Percentiles rank a stretch among this genome's conserved stretches.
These are phyloP conservation scores for Xylariomycetidae sp. DNA, from an alignment of 2,329 filamentous ascomycete species.

Conservation along the genomic window DNA sequence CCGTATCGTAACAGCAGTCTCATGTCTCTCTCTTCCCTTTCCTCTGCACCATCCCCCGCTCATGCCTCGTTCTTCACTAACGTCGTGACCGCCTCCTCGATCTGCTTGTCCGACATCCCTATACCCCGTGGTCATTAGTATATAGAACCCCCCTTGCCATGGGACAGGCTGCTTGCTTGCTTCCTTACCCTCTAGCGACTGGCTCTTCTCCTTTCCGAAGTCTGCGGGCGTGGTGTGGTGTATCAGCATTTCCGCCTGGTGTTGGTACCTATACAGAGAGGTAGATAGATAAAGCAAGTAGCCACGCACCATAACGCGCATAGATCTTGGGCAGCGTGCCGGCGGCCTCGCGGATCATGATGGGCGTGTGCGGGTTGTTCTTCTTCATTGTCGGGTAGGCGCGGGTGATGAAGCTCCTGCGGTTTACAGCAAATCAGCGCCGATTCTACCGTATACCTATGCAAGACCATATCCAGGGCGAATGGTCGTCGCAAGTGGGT, in stretches of 20 bases:
- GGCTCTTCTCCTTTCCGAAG: constrained; percentile 50
- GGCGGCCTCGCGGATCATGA: constrained; percentile 87
- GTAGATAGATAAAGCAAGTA: neutral
- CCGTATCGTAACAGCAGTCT: too few species aligned
- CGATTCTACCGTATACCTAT: too few species aligned
- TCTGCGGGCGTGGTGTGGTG: constrained; percentile 31
- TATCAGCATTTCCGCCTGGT: neutral
- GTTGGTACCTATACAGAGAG: neutral
- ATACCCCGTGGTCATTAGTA: too few species aligned
- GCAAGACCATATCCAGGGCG: too few species aligned
- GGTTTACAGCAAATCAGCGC: too few species aligned
- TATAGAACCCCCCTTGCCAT: too few species aligned
- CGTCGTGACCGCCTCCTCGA: constrained; percentile 51
- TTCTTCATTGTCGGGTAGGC: constrained; percentile 99
- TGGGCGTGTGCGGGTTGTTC: constrained; percentile 90
- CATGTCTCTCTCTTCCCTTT: too few species aligned
- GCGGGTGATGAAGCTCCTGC: constrained; percentile 80
- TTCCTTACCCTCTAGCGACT: constrained; percentile 45
- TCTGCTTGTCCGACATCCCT: constrained; percentile 54
- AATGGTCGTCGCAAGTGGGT: too few species aligned
- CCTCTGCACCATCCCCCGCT: too few species aligned
- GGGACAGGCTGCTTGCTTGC: neutral
- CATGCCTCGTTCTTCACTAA: constrained; percentile 41
- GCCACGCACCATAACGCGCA: constrained; percentile 76
- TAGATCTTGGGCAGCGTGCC: constrained; percentile 82